phyloP scores from a whole-genome alignment of 768 basidiomycete species.

The Steccherinum ochraceum region DNA sequence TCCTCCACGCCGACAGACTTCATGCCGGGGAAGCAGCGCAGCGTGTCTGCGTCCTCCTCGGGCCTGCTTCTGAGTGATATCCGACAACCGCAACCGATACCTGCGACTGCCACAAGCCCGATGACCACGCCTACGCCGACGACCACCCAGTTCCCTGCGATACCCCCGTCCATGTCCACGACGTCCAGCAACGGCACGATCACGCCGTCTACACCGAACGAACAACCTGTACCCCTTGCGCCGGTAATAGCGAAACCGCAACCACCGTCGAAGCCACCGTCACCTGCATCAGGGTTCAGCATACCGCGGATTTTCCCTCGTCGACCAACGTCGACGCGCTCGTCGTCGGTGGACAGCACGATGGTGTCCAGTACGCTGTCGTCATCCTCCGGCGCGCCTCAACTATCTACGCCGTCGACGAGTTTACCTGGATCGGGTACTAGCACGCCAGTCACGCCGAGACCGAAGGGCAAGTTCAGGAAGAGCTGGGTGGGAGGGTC shows the following conservation, averaged over 20 bases:
- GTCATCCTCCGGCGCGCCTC: constrained; percentile 1
- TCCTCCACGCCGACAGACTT: not conserved
- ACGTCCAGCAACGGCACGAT: constrained; percentile 1
- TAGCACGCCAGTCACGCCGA: constrained; percentile 6
- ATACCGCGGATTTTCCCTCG: constrained; percentile 29
- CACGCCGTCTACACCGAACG: not conserved
- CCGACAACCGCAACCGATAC: not conserved
- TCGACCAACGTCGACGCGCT: constrained; percentile 24
- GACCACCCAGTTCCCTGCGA: constrained; percentile 3
- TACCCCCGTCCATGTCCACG: not conserved
- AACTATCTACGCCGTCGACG: constrained; percentile 11
- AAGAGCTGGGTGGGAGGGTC: constrained; percentile 28
- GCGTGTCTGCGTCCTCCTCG: not conserved
- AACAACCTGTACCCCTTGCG: constrained; percentile 15
- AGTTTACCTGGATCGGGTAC: not conserved
- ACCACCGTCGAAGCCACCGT: constrained; percentile 17
- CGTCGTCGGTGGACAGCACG: constrained; percentile 24
- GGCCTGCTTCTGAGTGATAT: not conserved
- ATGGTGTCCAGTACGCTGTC: not conserved
- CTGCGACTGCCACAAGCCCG: not conserved
- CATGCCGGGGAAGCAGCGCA: not conserved
- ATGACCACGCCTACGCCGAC: not conserved
- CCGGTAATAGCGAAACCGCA: constrained; percentile 17
- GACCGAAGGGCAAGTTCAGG: constrained; percentile 32
- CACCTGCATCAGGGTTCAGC: constrained; percentile 17